Evolutionary conservation across 495 filamentous ascomycete genomes (phyloP), one percentile per base, ranked within the genome.

Genomic region (Aspergillus steynii): DNA sequence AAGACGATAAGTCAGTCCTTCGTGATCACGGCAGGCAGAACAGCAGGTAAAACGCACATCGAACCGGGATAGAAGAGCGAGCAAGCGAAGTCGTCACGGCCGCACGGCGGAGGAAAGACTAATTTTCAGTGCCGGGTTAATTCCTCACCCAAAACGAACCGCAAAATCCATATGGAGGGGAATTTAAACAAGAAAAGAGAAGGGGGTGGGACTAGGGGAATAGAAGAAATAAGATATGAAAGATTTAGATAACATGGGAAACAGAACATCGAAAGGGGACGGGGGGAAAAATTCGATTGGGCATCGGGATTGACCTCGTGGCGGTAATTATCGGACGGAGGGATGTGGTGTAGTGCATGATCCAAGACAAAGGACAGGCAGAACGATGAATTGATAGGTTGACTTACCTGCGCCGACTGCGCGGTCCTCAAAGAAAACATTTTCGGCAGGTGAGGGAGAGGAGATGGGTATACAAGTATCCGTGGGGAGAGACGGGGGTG

Each of bases 61-160:
- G 73, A 34, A 72, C 73, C 49, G 74, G 70, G 55, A 77, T 62
- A 29, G 62, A 67, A 37, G 73, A 72, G 58, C 75, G 71, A 64
- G 57, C 70, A 63, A 74, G 59, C 54, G 67, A 71, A 60, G 76
- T 56, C 64, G 73, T 67, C 55, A 68, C 71, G 66, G 70, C 72
- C 60, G 73, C 71, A 55, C 72, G 73, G 64, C 74, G 75, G 61
- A 81, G 70, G 61, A 81, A 67, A 68, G 72, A 77, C 78, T 80
- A 61, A 42, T 14, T 42, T 42, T 42, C 9, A 42, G 10, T 4
- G 37, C 37, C 37, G 37, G 12, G 37, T 42, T 42, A 42, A 42
- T 42, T 42, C 37, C 53, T 37, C 58, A 67, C 29, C 31, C 3
- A 29, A 42, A 62, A 20, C 20, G 20, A 20, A 20, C 20, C 20